phyloP scores from a whole-genome alignment of 768 basidiomycete genomes.

The Lentinula raphanica region DNA sequence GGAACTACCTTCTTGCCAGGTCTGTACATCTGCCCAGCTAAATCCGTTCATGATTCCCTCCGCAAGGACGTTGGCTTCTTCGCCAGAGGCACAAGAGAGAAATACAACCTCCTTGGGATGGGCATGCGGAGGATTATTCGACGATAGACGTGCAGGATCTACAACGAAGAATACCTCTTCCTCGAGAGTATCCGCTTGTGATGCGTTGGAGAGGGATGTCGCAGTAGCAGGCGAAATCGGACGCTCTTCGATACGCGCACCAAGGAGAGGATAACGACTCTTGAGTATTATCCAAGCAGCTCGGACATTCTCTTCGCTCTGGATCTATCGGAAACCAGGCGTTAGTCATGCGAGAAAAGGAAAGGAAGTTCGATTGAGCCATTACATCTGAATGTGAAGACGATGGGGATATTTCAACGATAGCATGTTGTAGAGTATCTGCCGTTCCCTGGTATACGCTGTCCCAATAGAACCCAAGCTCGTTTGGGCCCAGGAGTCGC shows the following conservation, averaged over 20 bases:
- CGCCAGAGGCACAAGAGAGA: constrained; percentile 23
- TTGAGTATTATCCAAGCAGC: constrained; percentile 45
- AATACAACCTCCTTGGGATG: constrained; percentile 35
- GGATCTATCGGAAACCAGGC: neutral
- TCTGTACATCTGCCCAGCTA: constrained; percentile 5
- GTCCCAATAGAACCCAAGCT: constrained; percentile 18
- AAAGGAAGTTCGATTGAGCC: no score
- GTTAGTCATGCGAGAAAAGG: neutral
- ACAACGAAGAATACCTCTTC: constrained; percentile 36
- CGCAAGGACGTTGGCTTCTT: constrained; percentile 27
- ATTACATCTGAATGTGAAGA: constrained; percentile 5
- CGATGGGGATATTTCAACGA: constrained; percentile 13
- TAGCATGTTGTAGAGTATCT: constrained; percentile 27
- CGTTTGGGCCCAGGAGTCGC: constrained; percentile 20
- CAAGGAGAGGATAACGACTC: constrained; percentile 44
- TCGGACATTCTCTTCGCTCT: constrained; percentile 25
- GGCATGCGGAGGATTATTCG: constrained; percentile 6
- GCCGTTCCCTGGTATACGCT: constrained; percentile 20
- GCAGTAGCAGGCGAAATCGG: neutral
- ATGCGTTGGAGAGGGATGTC: neutral
- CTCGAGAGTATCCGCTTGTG: constrained; percentile 15
- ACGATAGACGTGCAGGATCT: constrained; percentile 27
- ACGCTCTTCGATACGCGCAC: constrained; percentile 30
- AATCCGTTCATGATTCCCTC: constrained; percentile 26
- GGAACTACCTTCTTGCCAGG: neutral